Conservation (phyloP, 2,329 filamentous ascomycete species). For the Xylariaceae sp. region DNA sequence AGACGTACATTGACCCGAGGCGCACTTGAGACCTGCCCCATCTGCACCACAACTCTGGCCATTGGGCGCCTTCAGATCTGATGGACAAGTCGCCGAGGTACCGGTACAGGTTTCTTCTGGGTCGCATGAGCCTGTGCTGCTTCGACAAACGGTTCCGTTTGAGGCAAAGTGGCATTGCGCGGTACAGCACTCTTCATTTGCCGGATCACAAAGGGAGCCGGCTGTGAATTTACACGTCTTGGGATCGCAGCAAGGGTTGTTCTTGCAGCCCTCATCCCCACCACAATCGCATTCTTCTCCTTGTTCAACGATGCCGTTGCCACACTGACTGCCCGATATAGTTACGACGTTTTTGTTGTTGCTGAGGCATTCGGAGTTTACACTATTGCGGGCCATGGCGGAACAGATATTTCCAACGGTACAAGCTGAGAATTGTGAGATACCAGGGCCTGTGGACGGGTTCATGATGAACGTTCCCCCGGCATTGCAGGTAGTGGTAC, state of each 20-base stretch:
- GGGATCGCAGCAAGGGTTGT: constrained; percentile 78
- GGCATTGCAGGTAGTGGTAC: constrained; percentile 63
- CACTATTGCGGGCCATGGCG: constrained; percentile 69
- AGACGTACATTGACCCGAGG: constrained; percentile 90
- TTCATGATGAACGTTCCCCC: constrained; percentile 89
- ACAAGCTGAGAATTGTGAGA: constrained; percentile 80
- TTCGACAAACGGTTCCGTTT: constrained; percentile 69
- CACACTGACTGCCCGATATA: constrained; percentile 79
- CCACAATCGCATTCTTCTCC: constrained; percentile 97
- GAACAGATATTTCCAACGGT: constrained; percentile 91
- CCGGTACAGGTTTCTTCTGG: constrained; percentile 80
- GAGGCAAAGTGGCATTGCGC: constrained; percentile 60
- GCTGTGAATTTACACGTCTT: constrained; percentile 78
- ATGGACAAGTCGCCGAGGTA: constrained; percentile 64
- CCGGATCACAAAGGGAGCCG: constrained; percentile 70
- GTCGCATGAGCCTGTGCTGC: constrained; percentile 76
- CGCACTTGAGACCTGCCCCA: constrained; percentile 65
- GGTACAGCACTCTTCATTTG: constrained; percentile 78
- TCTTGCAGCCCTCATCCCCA: constrained; percentile 62
- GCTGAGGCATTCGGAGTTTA: constrained; percentile 72
- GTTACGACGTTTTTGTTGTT: constrained; percentile 79
- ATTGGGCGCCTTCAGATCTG: constrained; percentile 63
- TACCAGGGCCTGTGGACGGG: constrained; percentile 69
- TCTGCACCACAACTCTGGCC: constrained; percentile 63
- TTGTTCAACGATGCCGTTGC: constrained; percentile 92